Evolutionary conservation across 257 asterid species (phyloP).

Genomic region (Penstemon barbatus): DNA sequence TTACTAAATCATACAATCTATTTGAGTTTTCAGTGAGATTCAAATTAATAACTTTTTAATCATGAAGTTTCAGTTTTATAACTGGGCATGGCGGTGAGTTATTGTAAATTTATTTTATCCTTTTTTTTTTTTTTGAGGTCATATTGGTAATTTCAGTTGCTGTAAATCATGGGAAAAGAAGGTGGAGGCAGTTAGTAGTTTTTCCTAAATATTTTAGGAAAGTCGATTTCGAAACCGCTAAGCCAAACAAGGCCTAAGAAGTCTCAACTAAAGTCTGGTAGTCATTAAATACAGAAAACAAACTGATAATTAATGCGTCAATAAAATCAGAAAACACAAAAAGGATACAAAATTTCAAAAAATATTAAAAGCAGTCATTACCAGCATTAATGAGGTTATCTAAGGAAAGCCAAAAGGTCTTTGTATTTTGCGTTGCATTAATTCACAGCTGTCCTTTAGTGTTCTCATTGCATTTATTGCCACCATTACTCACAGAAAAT

Average conservation of each 20-base stretch:
- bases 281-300: conserved; percentile 34
- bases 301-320: conserved; percentile 38
- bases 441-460: conserved; percentile 60
- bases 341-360: conserved; percentile 17
- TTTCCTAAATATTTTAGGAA: no score
- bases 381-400: conserved; percentile 45
- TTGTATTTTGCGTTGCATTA: conserved; percentile 41
- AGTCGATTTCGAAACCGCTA: no score
- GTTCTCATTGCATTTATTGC: conserved; percentile 55
- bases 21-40: no score
- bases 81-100: no score
- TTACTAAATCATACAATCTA: no score
- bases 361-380: conserved; percentile 39
- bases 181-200: no score
- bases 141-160: no score
- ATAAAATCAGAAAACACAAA: conserved; percentile 24
- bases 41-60: no score
- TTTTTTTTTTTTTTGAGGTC: no score
- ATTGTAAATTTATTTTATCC: no score
- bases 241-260: conserved; percentile 27
- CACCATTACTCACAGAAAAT: conserved; percentile 32
- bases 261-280: conserved; percentile 33
- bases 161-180: no score
- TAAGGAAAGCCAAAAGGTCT: conserved; percentile 44
- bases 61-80: no score